A percentile compares a stretch with the other conserved stretches of the same genome.
These are phyloP conservation scores for Rhodomyrtus tomentosa DNA, from an alignment of 345 rosid genomes.

Conservation along the genomic window DNA sequence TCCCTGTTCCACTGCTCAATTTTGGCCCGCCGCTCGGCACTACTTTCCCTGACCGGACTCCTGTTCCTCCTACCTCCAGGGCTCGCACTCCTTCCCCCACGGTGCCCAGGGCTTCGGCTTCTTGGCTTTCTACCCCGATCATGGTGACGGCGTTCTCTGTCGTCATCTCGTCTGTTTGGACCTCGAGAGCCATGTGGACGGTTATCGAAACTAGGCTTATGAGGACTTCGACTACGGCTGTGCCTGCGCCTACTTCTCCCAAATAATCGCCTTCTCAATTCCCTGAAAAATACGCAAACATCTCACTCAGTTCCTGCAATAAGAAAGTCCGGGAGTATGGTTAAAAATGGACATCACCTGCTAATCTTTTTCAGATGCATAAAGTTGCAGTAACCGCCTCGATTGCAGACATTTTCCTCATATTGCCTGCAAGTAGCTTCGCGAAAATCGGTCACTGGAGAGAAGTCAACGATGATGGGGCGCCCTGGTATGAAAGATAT, in stretches of 20 bases:
- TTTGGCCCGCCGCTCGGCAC: slow-evolving; percentile 46
- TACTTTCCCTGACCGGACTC: slow-evolving; percentile 36
- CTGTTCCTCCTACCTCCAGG: slow-evolving; percentile 27
- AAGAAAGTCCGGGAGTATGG: neutral
- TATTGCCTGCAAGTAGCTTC: slow-evolving; percentile 54
- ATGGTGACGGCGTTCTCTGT: slow-evolving; percentile 19
- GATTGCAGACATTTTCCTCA: slow-evolving; percentile 49
- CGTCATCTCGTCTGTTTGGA: slow-evolving; percentile 27
- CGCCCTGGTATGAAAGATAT: neutral
- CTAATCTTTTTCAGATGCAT: slow-evolving; percentile 53
- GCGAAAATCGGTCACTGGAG: slow-evolving; percentile 42
- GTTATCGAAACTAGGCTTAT: slow-evolving; percentile 17
- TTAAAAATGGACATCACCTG: slow-evolving; percentile 12
- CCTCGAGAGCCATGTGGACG: slow-evolving; percentile 19
- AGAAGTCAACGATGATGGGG: slow-evolving; percentile 1
- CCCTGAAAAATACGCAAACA: slow-evolving; percentile 13
- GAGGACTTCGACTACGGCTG: slow-evolving; percentile 37
- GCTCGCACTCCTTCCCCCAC: slow-evolving; percentile 26
- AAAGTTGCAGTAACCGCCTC: slow-evolving; percentile 56
- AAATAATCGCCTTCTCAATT: slow-evolving; percentile 35
- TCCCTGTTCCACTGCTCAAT: slow-evolving; percentile 57
- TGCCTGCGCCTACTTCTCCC: slow-evolving; percentile 30
- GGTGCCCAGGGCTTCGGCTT: slow-evolving; percentile 32
- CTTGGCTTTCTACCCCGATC: slow-evolving; percentile 35
- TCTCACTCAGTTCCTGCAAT: neutral